These are phyloP conservation scores for Pinus albicaulis DNA, from an alignment of 75 land plant genomes.

Conservation along the genomic window DNA sequence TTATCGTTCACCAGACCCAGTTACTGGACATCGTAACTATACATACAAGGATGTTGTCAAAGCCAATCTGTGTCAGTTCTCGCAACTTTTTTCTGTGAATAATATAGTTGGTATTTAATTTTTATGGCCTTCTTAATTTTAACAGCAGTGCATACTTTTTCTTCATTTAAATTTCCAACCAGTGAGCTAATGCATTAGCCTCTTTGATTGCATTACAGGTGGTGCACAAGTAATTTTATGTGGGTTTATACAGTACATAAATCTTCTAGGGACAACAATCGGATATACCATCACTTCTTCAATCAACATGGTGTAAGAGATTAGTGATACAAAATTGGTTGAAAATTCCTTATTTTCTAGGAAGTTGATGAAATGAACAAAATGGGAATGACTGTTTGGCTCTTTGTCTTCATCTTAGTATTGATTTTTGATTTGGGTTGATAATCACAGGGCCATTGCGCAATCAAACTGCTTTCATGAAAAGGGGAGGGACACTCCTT, in stretches of 20 bases:
- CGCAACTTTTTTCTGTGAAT: too few relatives aligned
- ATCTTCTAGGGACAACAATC: slow-evolving; percentile 51
- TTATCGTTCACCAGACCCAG: slow-evolving; percentile 65
- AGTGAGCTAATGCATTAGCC: not conserved
- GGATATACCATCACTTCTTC: slow-evolving; percentile 82
- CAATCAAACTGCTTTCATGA: slow-evolving; percentile 67
- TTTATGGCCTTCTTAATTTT: not conserved
- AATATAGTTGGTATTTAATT: too few relatives aligned
- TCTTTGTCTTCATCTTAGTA: not conserved
- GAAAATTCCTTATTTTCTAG: not conserved
- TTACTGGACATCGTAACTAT: slow-evolving; percentile 68
- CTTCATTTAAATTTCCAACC: not conserved
- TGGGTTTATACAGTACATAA: slow-evolving; percentile 59
- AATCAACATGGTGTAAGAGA: slow-evolving; percentile 75
- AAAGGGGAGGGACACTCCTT: slow-evolving; percentile 39
- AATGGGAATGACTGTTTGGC: not conserved
- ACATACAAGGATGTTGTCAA: slow-evolving; percentile 69
- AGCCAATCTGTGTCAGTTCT: slow-evolving; percentile 54
- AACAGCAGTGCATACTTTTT: not conserved
- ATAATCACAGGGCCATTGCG: slow-evolving; percentile 42
- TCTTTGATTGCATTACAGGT: slow-evolving; percentile 30
- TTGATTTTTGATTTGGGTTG: not conserved
- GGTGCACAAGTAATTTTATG: slow-evolving; percentile 49
- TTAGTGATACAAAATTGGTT: not conserved
- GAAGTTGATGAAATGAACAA: too few relatives aligned